These are phyloP conservation scores for Cryomyces antarcticus DNA, from an alignment of 495 filamentous ascomycete genomes.

Conservation along the genomic window DNA sequence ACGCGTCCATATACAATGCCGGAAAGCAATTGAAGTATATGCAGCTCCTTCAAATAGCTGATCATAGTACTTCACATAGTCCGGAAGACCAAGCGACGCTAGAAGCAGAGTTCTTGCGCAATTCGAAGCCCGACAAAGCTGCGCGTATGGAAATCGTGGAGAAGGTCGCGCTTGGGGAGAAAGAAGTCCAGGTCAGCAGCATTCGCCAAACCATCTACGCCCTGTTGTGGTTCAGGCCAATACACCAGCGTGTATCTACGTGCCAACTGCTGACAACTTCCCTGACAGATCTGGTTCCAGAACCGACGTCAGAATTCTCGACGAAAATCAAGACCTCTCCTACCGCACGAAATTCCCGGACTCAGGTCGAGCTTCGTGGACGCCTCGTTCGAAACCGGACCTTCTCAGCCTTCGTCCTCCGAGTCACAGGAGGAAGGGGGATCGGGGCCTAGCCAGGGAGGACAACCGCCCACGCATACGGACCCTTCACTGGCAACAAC, in stretches of 20 bases:
- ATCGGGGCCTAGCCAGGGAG: too few relatives aligned
- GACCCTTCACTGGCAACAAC: too few relatives aligned
- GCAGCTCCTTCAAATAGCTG: too few relatives aligned
- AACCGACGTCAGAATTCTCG: slow-evolving; percentile 89
- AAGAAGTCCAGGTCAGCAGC: slow-evolving; percentile 79
- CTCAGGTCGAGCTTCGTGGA: too few relatives aligned
- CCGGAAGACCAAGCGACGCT: slow-evolving; percentile 80
- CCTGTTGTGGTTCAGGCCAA: neutral
- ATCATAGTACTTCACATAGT: slow-evolving; percentile 23
- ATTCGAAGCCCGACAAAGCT: slow-evolving; percentile 84
- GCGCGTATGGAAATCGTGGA: slow-evolving; percentile 65
- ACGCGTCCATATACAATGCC: too few relatives aligned
- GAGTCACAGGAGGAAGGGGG: too few relatives aligned
- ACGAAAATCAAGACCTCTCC: slow-evolving; percentile 70
- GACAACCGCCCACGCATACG: too few relatives aligned
- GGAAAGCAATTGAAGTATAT: too few relatives aligned
- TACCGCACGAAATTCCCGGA: slow-evolving; percentile 45
- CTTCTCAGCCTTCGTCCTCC: too few relatives aligned
- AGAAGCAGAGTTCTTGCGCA: slow-evolving; percentile 65
- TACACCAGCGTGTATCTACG: slow-evolving; percentile 1
- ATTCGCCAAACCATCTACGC: neutral
- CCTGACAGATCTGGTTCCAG: slow-evolving; percentile 87
- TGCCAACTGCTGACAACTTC: slow-evolving; percentile 1
- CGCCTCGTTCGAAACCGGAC: too few relatives aligned
- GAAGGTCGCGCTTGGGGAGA: slow-evolving; percentile 79